Evolutionary conservation across 106 monocot species (phyloP).

Genomic region (Apostasia shenzhenica): DNA sequence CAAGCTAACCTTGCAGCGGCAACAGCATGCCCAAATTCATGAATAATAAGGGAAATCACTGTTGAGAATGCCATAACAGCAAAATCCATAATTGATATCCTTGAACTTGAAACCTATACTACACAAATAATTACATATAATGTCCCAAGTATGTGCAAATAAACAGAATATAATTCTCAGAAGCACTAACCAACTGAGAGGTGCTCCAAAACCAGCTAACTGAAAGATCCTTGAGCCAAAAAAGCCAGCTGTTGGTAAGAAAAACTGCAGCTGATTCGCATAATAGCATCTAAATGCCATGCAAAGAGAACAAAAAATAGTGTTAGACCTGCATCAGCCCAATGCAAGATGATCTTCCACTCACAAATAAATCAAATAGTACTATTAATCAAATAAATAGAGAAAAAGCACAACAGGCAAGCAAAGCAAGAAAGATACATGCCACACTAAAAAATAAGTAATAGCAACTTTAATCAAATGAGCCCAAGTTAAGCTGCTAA

Average conservation of each 20-base stretch:
- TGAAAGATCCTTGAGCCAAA: constrained; percentile 20
- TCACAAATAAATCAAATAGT: no score
- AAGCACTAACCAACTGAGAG: constrained; percentile 22
- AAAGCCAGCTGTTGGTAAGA: constrained; percentile 13
- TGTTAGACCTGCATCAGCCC: not conserved
- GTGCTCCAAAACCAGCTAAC: constrained; percentile 37
- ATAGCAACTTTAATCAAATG: no score
- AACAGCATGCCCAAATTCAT: constrained; percentile 94
- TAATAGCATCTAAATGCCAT: constrained; percentile 46
- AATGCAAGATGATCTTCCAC: no score
- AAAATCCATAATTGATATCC: constrained; percentile 54
- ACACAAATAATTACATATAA: constrained; percentile 4
- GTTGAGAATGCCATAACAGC: constrained; percentile 50
- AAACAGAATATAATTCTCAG: not conserved
- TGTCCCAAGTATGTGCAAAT: not conserved
- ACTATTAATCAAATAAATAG: no score
- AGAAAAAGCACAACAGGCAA: no score
- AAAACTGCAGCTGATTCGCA: constrained; percentile 28
- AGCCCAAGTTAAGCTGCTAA: no score
- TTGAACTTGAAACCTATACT: constrained; percentile 31
- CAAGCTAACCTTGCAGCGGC: constrained; percentile 73
- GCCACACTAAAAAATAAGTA: no score
- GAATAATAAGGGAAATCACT: constrained; percentile 54
- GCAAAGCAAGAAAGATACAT: no score
- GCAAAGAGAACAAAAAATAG: constrained; percentile 1